These are phyloP conservation scores for Yarrowia sp. DNA, from an alignment of 805 yeast species.

Conservation along the genomic window DNA sequence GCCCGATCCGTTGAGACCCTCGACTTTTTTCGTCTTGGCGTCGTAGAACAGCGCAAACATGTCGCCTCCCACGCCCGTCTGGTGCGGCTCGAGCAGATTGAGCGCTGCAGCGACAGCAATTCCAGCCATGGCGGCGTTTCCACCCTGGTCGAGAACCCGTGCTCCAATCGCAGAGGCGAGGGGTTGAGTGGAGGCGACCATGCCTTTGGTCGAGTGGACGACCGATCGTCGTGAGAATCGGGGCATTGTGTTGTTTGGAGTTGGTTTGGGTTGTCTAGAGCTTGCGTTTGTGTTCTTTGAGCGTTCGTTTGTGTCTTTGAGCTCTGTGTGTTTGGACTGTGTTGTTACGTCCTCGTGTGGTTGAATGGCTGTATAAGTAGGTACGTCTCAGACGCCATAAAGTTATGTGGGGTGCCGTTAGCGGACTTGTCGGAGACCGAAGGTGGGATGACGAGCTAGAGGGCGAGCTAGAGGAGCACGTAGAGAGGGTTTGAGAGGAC, in stretches of 20 bases:
- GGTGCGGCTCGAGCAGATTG: slow-evolving; percentile 43
- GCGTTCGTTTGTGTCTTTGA: too few relatives aligned
- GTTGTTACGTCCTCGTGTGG: too few relatives aligned
- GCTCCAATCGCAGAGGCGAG: slow-evolving; percentile 73
- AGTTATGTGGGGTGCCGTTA: slow-evolving; percentile 15
- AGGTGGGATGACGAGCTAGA: too few relatives aligned
- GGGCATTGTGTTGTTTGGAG: background rate
- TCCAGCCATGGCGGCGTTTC: slow-evolving; percentile 53
- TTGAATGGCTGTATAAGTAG: background rate
- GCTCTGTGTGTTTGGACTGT: too few relatives aligned
- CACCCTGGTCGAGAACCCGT: slow-evolving; percentile 63
- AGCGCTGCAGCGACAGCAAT: slow-evolving; percentile 45
- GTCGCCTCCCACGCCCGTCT: slow-evolving; percentile 45
- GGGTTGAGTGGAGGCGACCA: slow-evolving; percentile 75
- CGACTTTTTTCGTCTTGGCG: slow-evolving; percentile 49
- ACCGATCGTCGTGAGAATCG: slow-evolving; percentile 61
- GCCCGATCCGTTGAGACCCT: slow-evolving; percentile 76
- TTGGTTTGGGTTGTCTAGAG: too few relatives aligned
- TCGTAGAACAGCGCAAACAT: slow-evolving; percentile 60
- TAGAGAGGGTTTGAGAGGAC: too few relatives aligned
- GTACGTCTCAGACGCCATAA: background rate
- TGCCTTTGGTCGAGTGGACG: slow-evolving; percentile 69
- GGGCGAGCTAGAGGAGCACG: too few relatives aligned
- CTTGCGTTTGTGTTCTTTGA: background rate
- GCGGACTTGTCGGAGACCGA: background rate